Percentiles rank a stretch among this genome's conserved stretches.
Conservation (phyloP, 305 asterid species). For the Fraxinus greggii region DNA sequence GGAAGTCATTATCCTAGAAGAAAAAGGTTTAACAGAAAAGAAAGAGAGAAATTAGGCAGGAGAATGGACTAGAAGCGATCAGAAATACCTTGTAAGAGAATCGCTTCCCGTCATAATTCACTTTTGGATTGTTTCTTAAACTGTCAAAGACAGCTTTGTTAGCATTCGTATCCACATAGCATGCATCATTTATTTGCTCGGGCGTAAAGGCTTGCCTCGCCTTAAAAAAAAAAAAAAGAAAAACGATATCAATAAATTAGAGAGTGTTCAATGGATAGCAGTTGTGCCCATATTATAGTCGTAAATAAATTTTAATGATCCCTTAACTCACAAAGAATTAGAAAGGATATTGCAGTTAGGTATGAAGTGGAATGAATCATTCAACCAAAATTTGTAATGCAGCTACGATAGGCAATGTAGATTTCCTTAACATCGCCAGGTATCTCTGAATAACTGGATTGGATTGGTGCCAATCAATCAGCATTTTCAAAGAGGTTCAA, state of each 20-base stretch:
- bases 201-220: conserved; percentile 73
- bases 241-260: conserved; percentile 13
- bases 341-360: neutral
- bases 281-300: neutral
- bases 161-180: conserved; percentile 74
- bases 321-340: neutral
- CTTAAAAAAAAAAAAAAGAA: conserved; percentile 45
- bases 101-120: conserved; percentile 55
- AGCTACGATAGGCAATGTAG: neutral
- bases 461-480: neutral
- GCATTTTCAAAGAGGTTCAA: neutral
- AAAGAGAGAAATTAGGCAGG: neutral
- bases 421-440: neutral
- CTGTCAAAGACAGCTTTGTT: conserved; percentile 88
- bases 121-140: conserved; percentile 82
- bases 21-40: neutral
- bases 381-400: neutral
- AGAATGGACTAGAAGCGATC: neutral
- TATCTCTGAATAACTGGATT: neutral
- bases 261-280: neutral
- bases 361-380: neutral
- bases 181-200: conserved; percentile 76
- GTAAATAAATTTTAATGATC: neutral
- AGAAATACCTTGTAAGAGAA: neutral
- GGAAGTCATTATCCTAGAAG: neutral